Percentiles rank a stretch among this genome's conserved stretches.
phyloP scores from a whole-genome alignment of 225 moss, liverwort and hornwort genomes.

The Polytrichum commune region DNA sequence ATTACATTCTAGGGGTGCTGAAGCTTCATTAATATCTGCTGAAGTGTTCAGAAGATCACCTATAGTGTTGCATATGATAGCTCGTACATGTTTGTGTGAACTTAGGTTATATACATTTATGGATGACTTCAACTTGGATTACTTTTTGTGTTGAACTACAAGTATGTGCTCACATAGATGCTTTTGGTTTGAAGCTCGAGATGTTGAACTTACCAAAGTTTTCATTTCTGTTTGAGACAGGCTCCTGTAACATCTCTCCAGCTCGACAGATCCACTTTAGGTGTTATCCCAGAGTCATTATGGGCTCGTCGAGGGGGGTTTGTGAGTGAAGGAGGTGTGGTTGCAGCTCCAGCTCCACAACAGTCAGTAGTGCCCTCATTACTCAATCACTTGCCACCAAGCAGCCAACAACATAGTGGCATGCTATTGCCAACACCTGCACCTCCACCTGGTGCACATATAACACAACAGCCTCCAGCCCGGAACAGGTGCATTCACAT shows the following conservation, averaged over 20 bases:
- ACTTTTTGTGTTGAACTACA: too few species aligned
- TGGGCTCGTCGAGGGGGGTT: constrained; percentile 29
- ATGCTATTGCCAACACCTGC: constrained; percentile 19
- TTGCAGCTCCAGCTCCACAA: constrained; percentile 19
- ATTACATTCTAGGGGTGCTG: neutral
- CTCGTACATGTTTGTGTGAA: too few species aligned
- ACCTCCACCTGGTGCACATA: constrained; percentile 29
- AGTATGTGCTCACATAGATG: too few species aligned
- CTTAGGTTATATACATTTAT: too few species aligned
- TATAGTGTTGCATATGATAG: too few species aligned
- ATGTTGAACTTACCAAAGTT: neutral
- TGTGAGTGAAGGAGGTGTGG: constrained; percentile 19
- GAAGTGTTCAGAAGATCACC: too few species aligned
- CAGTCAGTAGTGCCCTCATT: constrained; percentile 24
- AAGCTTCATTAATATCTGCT: too few species aligned
- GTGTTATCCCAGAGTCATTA: constrained; percentile 27
- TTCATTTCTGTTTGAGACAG: constrained; percentile 32
- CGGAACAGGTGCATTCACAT: constrained; percentile 23
- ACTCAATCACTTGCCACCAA: constrained; percentile 20
- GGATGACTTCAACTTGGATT: too few species aligned
- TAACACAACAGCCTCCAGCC: constrained; percentile 7
- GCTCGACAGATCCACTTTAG: constrained; percentile 25
- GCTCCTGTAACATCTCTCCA: constrained; percentile 16
- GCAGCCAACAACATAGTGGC: constrained; percentile 16
- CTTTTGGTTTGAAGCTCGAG: neutral